Evolutionary conservation across 176 grass and related monocot genomes (phyloP), one percentile per base, ranked within the genome.

Genomic region (Cenchrus purpureus): DNA sequence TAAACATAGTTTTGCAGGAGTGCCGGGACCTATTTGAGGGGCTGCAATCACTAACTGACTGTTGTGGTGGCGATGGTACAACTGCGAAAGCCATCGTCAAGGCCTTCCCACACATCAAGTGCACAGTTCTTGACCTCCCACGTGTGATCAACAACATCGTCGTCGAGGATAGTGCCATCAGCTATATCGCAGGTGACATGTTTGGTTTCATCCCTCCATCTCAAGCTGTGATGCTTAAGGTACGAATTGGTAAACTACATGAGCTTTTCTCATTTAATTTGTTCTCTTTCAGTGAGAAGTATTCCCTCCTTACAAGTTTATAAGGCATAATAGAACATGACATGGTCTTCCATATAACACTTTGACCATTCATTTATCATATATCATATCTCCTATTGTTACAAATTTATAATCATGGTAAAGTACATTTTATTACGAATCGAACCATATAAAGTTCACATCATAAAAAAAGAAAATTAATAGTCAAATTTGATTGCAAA

Each of bases 31-130:
- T 79, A 37, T 83, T 88, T 58, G 34, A 61, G 29, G 86, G 86
- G 4, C 11, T 83, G 12, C 66, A 79, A 12, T 83, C 69, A 13
- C 61, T 88, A 4, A 74, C 82, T 51, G 89, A 91, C 65, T 81
- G 87, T 4, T 75, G 79, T 1, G 89, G 89, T 1, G 61, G 89
- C 31, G 77, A 48, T n/a, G 55, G 55, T 7, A 58, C 16, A 8
- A 58, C 55, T 20, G 15, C 17, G 6, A 58, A 8, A 8, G 55
- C 55, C 1, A 58, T 58, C 17, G 17, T 58, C 16, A 20, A 58
- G 17, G 55, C 55, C 17, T 58, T 58, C 17, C 55, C 55, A 19
- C 17, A 20, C 17, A 58, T 58, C 16, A 58, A 58, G 5, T 58
- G 55, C 55, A 58, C 55, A 7, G 55, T 58, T 14, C 53, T 56